Base-by-base conservation (phyloP, 257 asterid species). In the Datura wrightii region DNA sequence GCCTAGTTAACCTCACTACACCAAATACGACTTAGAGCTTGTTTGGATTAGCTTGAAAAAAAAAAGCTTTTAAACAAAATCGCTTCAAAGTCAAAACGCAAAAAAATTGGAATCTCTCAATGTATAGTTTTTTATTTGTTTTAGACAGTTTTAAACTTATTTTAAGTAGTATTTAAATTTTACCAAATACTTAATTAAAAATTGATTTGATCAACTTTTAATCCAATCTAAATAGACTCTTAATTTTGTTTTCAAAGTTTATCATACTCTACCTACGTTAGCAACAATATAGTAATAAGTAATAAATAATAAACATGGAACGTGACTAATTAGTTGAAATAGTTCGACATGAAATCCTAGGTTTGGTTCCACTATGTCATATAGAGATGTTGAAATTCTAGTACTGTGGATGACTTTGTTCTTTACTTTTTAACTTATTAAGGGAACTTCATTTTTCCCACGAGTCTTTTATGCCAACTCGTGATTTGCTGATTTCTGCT, bases 381-480 rank as follows among this genome's bases (percentile, higher is more conserved):
- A 10, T 72, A 46, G 36, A 46, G n/a, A 46, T 60, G 3, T 1
- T 60, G 19, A 19, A 8, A 60, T 71, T 71, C 56, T 37, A 42
- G 6, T 71, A 44, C 55, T 10, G 18, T 71, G 7, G 7, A 39
- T 44, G 34, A 44, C 79, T 44, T 19, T 44, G 8, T 72, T 15
- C 58, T 72, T 46, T 72, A 10, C 58, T 46, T 48, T 74, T 48
- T 48, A 46, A 46, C 80, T 46, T 11, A 42, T 74, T 7, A 24
- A 72, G 80, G 80, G 11, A 46, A 72, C 19, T 44, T 46, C 80
- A 72, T 46, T 72, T 72, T 19, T 7, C 10, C 36, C 80, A 11
- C 80, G 80, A 74, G 60, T 5, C 39, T 74, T 74, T 74, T 11
- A 74, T 48, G 44, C 81, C 59, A 74, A 48, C 6, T 19, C 10